Evolutionary conservation across 306 rosid genomes (phyloP).

Genomic region (Castanea mollissima): DNA sequence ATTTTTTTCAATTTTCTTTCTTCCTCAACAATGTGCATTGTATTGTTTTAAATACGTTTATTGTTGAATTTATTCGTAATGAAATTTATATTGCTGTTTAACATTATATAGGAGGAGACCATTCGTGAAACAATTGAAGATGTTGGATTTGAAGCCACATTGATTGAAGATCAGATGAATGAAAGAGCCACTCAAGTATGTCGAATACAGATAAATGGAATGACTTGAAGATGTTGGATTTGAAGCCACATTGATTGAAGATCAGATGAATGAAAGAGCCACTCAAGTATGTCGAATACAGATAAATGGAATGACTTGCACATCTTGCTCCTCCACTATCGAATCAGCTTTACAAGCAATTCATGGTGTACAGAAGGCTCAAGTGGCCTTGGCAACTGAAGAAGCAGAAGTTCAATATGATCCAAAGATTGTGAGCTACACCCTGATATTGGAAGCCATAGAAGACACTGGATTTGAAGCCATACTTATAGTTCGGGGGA

Average conservation of each 20-base stretch:
- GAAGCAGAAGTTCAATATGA: conserved; percentile 78
- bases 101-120: conserved; percentile 49
- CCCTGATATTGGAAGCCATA: conserved; percentile 41
- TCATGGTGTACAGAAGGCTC: conserved; percentile 55
- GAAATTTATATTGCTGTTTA: not conserved
- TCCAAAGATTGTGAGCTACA: conserved; percentile 43
- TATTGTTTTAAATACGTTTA: not conserved
- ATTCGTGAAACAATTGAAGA: conserved; percentile 71
- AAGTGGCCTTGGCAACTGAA: conserved; percentile 71
- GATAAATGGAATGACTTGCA: conserved; percentile 80
- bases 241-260: conserved; percentile 49
- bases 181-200: conserved; percentile 54
- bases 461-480: conserved; percentile 65
- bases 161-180: conserved; percentile 27
- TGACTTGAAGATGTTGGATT: conserved; percentile 95
- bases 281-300: conserved; percentile 62
- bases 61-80: not conserved
- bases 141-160: conserved; percentile 67
- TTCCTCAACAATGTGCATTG: not conserved
- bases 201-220: conserved; percentile 62
- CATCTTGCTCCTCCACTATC: conserved; percentile 69
- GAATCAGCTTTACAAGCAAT: conserved; percentile 56
- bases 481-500: conserved; percentile 56
- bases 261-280: conserved; percentile 26
- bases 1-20: not conserved